A percentile compares a stretch with the other conserved stretches of the same genome.
These are phyloP conservation scores for Cenchrus americanus DNA, from an alignment of 176 grass and related monocot genomes.

Conservation along the genomic window DNA sequence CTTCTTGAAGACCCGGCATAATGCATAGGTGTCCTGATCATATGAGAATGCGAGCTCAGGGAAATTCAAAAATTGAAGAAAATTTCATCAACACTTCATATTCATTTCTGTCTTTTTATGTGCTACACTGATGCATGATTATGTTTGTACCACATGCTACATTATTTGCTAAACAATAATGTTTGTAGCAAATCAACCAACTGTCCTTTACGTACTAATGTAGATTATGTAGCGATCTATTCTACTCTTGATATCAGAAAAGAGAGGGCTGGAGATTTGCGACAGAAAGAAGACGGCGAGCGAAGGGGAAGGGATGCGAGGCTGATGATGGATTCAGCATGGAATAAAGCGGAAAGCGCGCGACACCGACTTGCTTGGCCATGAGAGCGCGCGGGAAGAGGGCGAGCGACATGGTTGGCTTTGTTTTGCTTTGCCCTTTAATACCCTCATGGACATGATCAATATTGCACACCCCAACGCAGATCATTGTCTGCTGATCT, in stretches of 20 bases:
- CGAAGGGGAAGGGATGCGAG: conserved; percentile 36
- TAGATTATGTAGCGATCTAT: conserved; percentile 14
- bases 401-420: conserved; percentile 29
- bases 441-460: conserved; percentile 43
- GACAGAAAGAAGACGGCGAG: conserved; percentile 45
- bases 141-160: conserved; percentile 25
- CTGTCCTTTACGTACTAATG: not conserved
- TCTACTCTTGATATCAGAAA: conserved; percentile 15
- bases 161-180: conserved; percentile 1
- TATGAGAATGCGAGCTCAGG: conserved; percentile 1
- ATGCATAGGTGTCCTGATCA: conserved; percentile 66
- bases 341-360: conserved; percentile 72
- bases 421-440: conserved; percentile 48
- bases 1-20: conserved; percentile 93
- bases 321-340: conserved; percentile 57
- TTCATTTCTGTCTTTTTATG: conserved; percentile 5
- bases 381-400: conserved; percentile 41
- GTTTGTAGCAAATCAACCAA: conserved; percentile 7
- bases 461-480: conserved; percentile 35
- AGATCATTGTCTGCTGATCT: conserved; percentile 51
- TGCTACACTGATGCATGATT: conserved; percentile 36
- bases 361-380: conserved; percentile 55
- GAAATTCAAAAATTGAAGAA: not conserved
- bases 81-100: not conserved
- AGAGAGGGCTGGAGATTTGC: conserved; percentile 22